A percentile compares a stretch with the other conserved stretches of the same genome.
phyloP scores from a whole-genome alignment of 2,329 filamentous ascomycete species.

The Cordyceps javanica region DNA sequence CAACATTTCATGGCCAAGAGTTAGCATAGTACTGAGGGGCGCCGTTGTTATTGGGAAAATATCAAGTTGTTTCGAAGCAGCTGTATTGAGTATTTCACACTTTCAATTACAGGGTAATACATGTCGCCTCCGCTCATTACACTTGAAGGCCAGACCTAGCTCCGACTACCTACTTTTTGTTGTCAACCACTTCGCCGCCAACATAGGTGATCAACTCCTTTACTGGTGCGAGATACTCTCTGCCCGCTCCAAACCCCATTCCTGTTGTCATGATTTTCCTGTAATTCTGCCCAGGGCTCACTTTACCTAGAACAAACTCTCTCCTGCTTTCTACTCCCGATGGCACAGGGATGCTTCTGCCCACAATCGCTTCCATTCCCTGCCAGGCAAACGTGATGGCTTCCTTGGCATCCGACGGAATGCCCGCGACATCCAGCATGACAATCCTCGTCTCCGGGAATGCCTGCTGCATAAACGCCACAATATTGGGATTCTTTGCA shows the following conservation, averaged over 20 bases:
- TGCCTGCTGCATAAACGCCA: slow-evolving; percentile 40
- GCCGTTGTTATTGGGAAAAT: no score
- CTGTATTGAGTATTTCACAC: no score
- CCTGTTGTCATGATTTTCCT: slow-evolving; percentile 45
- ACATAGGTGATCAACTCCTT: slow-evolving; percentile 45
- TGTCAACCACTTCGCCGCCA: slow-evolving; percentile 40
- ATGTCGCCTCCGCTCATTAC: no score
- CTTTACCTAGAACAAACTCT: slow-evolving; percentile 48
- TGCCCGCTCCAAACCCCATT: slow-evolving; percentile 42
- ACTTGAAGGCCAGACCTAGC: no score
- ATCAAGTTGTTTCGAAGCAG: no score
- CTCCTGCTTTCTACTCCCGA: slow-evolving; percentile 43
- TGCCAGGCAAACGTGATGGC: slow-evolving; percentile 51
- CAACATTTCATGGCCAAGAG: no score
- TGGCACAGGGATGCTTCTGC: slow-evolving; percentile 48
- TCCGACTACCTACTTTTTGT: slow-evolving; percentile 21
- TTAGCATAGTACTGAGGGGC: no score
- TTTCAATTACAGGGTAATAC: no score
- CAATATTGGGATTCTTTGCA: slow-evolving; percentile 53
- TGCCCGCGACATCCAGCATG: slow-evolving; percentile 51
- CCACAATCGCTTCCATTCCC: slow-evolving; percentile 52
- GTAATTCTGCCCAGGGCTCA: slow-evolving; percentile 49
- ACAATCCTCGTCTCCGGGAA: slow-evolving; percentile 44
- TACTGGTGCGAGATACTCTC: slow-evolving; percentile 38
- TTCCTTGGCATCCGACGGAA: slow-evolving; percentile 53